Evolutionary conservation across 208 protist species (phyloP).

Genomic region (Acanthamoeba royreba): DNA sequence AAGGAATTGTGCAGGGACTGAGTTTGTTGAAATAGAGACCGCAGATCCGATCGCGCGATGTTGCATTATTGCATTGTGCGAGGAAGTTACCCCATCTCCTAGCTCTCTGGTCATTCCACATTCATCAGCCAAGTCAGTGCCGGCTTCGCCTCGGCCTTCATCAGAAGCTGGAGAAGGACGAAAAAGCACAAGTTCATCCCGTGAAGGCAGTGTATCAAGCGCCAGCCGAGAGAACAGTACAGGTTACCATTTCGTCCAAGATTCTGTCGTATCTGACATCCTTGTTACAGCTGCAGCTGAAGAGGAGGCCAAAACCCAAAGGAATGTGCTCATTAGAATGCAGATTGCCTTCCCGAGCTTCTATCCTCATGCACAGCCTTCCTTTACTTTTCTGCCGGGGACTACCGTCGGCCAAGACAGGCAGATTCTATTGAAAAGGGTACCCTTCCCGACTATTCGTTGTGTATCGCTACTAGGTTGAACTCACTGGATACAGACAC

Average conservation of each 20-base stretch:
- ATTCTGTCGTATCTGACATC: neutral
- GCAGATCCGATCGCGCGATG: neutral
- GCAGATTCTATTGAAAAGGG: neutral
- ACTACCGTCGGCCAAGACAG: neutral
- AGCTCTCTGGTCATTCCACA: neutral
- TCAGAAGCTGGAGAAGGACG: too few relatives aligned
- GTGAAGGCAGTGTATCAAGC: too few relatives aligned
- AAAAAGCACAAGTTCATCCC: too few relatives aligned
- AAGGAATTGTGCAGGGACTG: neutral
- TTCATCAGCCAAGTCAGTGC: neutral
- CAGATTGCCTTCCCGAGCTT: neutral
- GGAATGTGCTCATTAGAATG: neutral
- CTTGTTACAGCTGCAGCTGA: neutral
- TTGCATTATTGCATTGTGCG: neutral
- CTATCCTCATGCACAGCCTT: neutral
- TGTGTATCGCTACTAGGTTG: neutral
- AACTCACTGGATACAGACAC: neutral
- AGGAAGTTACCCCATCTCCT: neutral
- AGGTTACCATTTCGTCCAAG: neutral
- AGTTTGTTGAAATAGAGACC: neutral
- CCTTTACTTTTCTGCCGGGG: neutral
- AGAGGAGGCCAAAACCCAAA: neutral
- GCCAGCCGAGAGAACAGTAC: too few relatives aligned
- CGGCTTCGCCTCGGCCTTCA: too few relatives aligned
- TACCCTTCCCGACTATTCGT: too few relatives aligned